Percentiles rank a stretch among this genome's conserved stretches.
These are phyloP conservation scores for Oryza brachyantha DNA, from an alignment of 176 grass and related monocot genomes.

Conservation along the genomic window DNA sequence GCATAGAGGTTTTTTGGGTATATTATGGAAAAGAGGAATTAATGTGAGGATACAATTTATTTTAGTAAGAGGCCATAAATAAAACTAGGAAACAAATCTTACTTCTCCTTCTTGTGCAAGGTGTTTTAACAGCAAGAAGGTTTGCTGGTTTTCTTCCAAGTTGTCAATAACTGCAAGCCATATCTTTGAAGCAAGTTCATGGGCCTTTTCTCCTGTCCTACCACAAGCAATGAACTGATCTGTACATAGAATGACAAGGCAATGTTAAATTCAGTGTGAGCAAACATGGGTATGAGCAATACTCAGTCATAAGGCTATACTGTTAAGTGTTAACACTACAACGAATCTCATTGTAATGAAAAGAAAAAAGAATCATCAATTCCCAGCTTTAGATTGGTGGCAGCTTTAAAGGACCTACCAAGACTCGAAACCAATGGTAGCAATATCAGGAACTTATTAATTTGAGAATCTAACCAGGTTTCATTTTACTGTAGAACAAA, in stretches of 20 bases:
- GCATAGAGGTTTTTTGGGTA: neutral
- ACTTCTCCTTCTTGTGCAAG: conserved; percentile 91
- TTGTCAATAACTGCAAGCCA: conserved; percentile 91
- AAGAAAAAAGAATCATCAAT: neutral
- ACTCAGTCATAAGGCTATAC: neutral
- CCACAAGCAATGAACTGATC: conserved; percentile 98
- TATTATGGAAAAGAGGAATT: neutral
- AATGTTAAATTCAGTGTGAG: neutral
- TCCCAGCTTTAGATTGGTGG: neutral
- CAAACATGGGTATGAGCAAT: conserved; percentile 1
- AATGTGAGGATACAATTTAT: neutral
- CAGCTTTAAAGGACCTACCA: neutral
- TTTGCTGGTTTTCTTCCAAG: conserved; percentile 84
- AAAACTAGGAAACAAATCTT: conserved; percentile 31
- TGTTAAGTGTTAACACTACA: neutral
- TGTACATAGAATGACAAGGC: conserved; percentile 29
- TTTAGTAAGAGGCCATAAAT: neutral
- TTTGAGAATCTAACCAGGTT: neutral
- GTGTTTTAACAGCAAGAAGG: conserved; percentile 68
- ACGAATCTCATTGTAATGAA: conserved; percentile 5
- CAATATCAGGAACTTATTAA: neutral
- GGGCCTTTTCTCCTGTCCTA: conserved; percentile 79
- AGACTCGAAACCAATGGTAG: neutral
- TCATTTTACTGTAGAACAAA: neutral
- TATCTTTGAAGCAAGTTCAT: conserved; percentile 88